Evolutionary conservation across 371 early-diverging fungal species (phyloP), one percentile per base, ranked within the genome.

Genomic region (Mucor piriformis): DNA sequence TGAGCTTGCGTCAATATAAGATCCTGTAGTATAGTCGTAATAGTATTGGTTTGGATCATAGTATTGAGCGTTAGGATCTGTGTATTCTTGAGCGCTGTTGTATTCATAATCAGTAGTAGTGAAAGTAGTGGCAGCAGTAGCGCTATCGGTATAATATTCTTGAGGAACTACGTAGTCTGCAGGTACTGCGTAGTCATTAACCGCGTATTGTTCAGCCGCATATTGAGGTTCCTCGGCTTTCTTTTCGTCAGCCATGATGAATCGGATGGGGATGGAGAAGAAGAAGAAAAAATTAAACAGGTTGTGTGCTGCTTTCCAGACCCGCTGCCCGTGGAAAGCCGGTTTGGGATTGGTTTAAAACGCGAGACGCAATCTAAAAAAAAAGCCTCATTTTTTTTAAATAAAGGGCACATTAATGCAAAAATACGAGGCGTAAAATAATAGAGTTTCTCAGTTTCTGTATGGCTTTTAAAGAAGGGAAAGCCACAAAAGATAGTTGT

Each of bases 1-100:
- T 50, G 57, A 34, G 16, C 29, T 61, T 6, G 61, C 27, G 43
- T 60, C 66, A 37, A 40, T 25, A 24, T 66, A 60, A 6, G 57
- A n/a, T 42, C 59, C 64, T 24, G 49, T 55, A 12, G 54, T 54
- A 32, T 76, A 73, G 42, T 73, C 72, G 24, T 64, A 64, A 53
- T 71, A 72, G 25, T 70, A 66, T 21, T 66, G 60, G 15, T 57
- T 43, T 15, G 52, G 56, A 50, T 66, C 56, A 32, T 61, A 61
- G 18, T 59, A 58, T 32, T 58, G 58, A 25, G 11, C 46, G 25
- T 54, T 59, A 11, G 59, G 54, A 64, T 64, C 54, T 13, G 59
- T 13, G 34, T 59, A 58, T 15, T 63, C 56, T 29, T 64, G 58
- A 11, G 23, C 40, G 32, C 38, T 13, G 35, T 27, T 15, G 53